Base-by-base conservation (phyloP, 768 basidiomycete species). In the Amanita pseudoporphyria region DNA sequence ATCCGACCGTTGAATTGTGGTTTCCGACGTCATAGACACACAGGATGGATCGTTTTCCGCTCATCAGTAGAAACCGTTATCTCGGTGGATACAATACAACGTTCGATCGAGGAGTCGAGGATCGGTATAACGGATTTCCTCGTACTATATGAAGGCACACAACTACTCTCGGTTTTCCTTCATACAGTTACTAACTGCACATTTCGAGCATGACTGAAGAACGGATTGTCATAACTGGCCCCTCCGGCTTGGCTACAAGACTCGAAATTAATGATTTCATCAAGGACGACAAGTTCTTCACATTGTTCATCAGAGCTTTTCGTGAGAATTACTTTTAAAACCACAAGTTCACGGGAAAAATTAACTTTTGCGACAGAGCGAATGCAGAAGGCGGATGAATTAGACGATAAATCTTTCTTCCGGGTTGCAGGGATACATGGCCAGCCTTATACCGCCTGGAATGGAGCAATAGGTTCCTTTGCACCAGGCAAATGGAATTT, bases 401-500 rank as follows among this genome's bases (percentile, higher is more conserved):
- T 10, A 5, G 28, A 67, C 2, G 43, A 64, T 1, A 55, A 48
- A 30, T 75, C 76, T 9, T 72, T 65, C 57, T 74, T 71, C 60
- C 62, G 65, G 41, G 63, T 79, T 37, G 69, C 64, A 3, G 74
- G 75, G 14, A 77, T 80, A 47, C 78, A 80, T 52, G 78, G 77
- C 6, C 57, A 71, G 19, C 78, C 78, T 0, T 71, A 66, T 51
- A 59, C 61, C 5, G 55, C 60, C 0, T 80, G 74, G 74, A 67
- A 74, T 38, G 71, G 65, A 9, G 62, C 67, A 10, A 68, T 64
- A 5, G 55, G 59, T 18, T 19, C 60, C 24, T 59, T 67, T 1
- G 47, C 56, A 14, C 48, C 54, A 0, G 53, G 57, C 1, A 47
- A 39, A 19, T 43, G 31, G 40, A 41, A 22, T 2, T 70, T 64